Evolutionary conservation across 371 early-diverging fungal genomes (phyloP), one percentile per base, ranked within the genome.

Genomic region (Amoeboaphelidium protococcarum): DNA sequence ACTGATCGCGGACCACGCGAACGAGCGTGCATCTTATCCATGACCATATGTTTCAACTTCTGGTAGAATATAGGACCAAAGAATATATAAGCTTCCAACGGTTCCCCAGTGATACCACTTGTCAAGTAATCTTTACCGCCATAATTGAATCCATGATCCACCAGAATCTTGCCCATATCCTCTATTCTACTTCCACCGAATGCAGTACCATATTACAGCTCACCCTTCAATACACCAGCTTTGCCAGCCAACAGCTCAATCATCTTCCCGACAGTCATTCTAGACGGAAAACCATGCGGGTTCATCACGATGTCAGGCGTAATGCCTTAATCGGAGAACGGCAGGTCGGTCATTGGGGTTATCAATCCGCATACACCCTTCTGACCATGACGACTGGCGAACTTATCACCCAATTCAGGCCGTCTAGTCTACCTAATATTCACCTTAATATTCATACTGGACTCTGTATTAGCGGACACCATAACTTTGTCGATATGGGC

Each of bases 241-340:
- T 99, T 99, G 50, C 99, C 99, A 3, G 87, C 83, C 44, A 95
- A 59, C 49, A 92, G 60, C 65, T 99, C 99, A 58, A 99, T 85
- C 80, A 99, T 91, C 62, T 99, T 96, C 45, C 99, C 99, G 2
- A 99, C 97, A 22, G 99, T 99, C 99, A 99, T 99, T 67, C 99
- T 90, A 22, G 88, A 88, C 23, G 99, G 99, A 76, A 98, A 96
- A 58, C 97, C 99, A 66, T 99, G 99, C 25, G 99, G 99, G 67
- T 99, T 99, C 96, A 99, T 98, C 64, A 99, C 92, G 46, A 99
- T 82, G 62, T 99, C 99, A 1, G 99, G 99, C 24, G 69, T 70
- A 19, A 96, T 72, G 41, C 99, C 99, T 31, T 71, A 58, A 58
- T 95, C 96, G n/a, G 78, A 72, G 64, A 99, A 99, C 20, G 99